These are phyloP conservation scores for Monosporascus sp. DNA, from an alignment of 2,329 filamentous ascomycete species.

Conservation along the genomic window DNA sequence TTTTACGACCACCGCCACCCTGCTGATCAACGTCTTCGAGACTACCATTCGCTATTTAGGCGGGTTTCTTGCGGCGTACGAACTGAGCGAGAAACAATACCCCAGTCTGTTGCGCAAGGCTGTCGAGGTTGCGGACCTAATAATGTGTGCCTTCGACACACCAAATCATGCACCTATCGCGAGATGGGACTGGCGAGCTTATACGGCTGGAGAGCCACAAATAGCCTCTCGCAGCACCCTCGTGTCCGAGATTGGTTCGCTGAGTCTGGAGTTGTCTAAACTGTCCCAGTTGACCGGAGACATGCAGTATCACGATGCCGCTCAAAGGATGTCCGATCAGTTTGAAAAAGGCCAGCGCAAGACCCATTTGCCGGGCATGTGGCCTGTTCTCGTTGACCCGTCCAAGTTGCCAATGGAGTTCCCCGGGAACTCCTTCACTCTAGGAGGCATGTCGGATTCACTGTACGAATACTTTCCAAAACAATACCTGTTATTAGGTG, in stretches of 20 bases:
- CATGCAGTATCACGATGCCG: slow-evolving; percentile 56
- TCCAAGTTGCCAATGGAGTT: slow-evolving; percentile 52
- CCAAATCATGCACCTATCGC: slow-evolving; percentile 61
- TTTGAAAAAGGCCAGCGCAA: slow-evolving; percentile 48
- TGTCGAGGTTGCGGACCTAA: slow-evolving; percentile 55
- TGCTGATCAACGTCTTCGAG: slow-evolving; percentile 62
- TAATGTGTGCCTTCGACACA: slow-evolving; percentile 64
- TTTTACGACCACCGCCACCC: slow-evolving; percentile 47
- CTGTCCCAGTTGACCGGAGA: slow-evolving; percentile 59
- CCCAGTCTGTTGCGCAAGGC: slow-evolving; percentile 56
- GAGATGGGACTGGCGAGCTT: slow-evolving; percentile 55
- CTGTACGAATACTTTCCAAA: slow-evolving; percentile 62
- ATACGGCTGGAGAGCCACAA: slow-evolving; percentile 35
- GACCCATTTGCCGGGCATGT: slow-evolving; percentile 57
- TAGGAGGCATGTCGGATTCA: slow-evolving; percentile 53
- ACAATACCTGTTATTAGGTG: slow-evolving; percentile 62
- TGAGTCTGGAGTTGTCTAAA: slow-evolving; percentile 58
- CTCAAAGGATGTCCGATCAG: slow-evolving; percentile 50
- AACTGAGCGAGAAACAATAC: slow-evolving; percentile 52
- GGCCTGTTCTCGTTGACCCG: slow-evolving; percentile 50
- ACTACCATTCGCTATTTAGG: slow-evolving; percentile 68
- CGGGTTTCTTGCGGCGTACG: slow-evolving; percentile 64
- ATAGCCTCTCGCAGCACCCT: slow-evolving; percentile 35
- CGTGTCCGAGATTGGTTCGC: slow-evolving; percentile 50
- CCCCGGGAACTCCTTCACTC: slow-evolving; percentile 46